Evolutionary conservation across 495 filamentous ascomycete genomes (phyloP).

Genomic region (Usnea hakonensis): DNA sequence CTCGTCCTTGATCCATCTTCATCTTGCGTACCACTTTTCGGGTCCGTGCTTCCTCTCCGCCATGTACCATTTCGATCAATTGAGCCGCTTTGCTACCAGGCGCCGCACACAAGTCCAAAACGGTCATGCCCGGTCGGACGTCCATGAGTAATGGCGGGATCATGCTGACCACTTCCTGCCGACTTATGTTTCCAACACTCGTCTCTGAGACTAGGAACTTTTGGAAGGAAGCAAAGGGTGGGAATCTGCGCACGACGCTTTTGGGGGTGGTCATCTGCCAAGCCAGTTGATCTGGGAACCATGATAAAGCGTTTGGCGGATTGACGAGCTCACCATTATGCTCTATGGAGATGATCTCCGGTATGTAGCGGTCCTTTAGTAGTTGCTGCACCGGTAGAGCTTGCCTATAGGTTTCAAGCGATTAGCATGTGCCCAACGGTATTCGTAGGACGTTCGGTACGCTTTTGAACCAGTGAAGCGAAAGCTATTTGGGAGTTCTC

Average conservation of each 20-base stretch:
- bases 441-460: conserved; percentile 31
- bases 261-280: conserved; percentile 97
- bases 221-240: conserved; percentile 90
- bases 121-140: conserved; percentile 78
- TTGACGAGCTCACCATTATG: conserved; percentile 75
- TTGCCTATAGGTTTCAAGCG: conserved; percentile 44
- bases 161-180: conserved; percentile 97
- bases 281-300: conserved; percentile 89
- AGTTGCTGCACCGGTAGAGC: conserved; percentile 79
- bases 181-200: conserved; percentile 89
- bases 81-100: conserved; percentile 96
- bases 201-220: conserved; percentile 98
- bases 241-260: conserved; percentile 80
- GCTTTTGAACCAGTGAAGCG: conserved; percentile 89
- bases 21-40: conserved; percentile 48
- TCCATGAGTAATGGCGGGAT: conserved; percentile 94
- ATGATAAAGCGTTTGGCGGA: conserved; percentile 69
- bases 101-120: conserved; percentile 91
- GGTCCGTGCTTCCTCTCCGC: conserved; percentile 79
- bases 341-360: conserved; percentile 73
- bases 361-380: conserved; percentile 79
- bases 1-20: conserved; percentile 41
- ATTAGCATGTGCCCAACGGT: not conserved
- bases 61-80: conserved; percentile 86
- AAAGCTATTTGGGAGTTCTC: conserved; percentile 91